These are phyloP conservation scores for Acaromyces ingoldii DNA, from an alignment of 1,284 basidiomycete genomes.

Conservation along the genomic window DNA sequence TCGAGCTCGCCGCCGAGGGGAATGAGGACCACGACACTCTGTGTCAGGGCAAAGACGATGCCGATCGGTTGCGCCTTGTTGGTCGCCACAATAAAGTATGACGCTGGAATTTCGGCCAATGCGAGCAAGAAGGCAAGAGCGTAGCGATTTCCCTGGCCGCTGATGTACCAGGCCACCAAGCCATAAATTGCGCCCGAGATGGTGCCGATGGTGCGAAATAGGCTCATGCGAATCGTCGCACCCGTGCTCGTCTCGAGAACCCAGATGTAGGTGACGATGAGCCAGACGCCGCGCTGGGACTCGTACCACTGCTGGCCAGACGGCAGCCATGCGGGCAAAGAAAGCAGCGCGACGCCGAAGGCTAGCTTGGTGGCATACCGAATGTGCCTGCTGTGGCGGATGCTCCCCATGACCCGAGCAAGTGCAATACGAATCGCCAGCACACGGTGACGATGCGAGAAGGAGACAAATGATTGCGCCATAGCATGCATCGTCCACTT, in stretches of 20 bases:
- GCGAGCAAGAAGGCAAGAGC: conserved; percentile 53
- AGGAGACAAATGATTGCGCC: neutral
- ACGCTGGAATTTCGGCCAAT: conserved; percentile 50
- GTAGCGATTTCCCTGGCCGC: conserved; percentile 52
- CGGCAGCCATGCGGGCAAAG: conserved; percentile 52
- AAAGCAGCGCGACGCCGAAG: conserved; percentile 52
- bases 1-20: conserved; percentile 43
- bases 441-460: conserved; percentile 7
- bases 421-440: conserved; percentile 18
- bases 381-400: conserved; percentile 54
- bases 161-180: conserved; percentile 52
- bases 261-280: conserved; percentile 52
- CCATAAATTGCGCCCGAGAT: conserved; percentile 53
- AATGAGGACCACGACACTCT: conserved; percentile 52
- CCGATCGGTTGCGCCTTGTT: conserved; percentile 47
- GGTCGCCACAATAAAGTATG: conserved; percentile 52
- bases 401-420: conserved; percentile 11
- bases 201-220: conserved; percentile 54
- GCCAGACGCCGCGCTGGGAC: conserved; percentile 52
- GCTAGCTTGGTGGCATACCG: conserved; percentile 54
- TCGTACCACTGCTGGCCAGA: conserved; percentile 52
- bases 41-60: conserved; percentile 51
- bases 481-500: neutral
- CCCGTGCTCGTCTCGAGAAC: conserved; percentile 56
- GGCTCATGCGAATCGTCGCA: conserved; percentile 53